phyloP scores from a whole-genome alignment of 2,329 filamentous ascomycete species.

The Bipolaris zeicola region DNA sequence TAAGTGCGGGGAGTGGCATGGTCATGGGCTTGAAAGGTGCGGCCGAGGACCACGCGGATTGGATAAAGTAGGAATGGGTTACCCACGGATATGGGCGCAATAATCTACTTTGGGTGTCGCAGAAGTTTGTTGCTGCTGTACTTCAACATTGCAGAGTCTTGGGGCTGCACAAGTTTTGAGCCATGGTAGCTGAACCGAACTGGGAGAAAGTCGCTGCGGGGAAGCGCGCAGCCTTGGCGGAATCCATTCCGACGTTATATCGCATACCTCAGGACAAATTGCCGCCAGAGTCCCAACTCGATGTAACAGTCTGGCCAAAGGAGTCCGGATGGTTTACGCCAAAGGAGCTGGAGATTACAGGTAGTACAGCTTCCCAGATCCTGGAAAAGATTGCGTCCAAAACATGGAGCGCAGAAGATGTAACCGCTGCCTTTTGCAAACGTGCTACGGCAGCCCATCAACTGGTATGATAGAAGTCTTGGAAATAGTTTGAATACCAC shows the following conservation, averaged over 20 bases:
- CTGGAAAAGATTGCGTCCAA: constrained; percentile 49
- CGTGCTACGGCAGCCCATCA: constrained; percentile 61
- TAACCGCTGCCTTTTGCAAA: constrained; percentile 61
- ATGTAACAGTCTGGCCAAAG: constrained; percentile 62
- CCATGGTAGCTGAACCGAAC: constrained; percentile 11
- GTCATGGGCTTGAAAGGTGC: constrained; percentile 5
- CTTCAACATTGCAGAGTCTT: neutral
- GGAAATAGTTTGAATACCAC: neutral
- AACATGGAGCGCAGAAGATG: constrained; percentile 59
- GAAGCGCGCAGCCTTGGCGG: constrained; percentile 52
- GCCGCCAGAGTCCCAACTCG: constrained; percentile 59
- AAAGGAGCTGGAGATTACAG: constrained; percentile 59
- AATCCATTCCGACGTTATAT: constrained; percentile 64
- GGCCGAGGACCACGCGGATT: constrained; percentile 5
- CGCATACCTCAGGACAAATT: constrained; percentile 59
- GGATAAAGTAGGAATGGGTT: constrained; percentile 11
- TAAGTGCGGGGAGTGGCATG: constrained; percentile 12
- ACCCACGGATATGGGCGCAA: neutral
- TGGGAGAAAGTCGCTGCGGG: constrained; percentile 55
- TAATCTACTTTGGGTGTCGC: neutral
- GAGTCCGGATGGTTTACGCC: constrained; percentile 64
- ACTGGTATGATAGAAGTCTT: constrained; percentile 46
- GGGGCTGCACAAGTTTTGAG: neutral
- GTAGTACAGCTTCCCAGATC: constrained; percentile 49
- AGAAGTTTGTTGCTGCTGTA: neutral